Base-by-base conservation (phyloP, 805 yeast genomes). In the Wickerhamomyces alni region DNA sequence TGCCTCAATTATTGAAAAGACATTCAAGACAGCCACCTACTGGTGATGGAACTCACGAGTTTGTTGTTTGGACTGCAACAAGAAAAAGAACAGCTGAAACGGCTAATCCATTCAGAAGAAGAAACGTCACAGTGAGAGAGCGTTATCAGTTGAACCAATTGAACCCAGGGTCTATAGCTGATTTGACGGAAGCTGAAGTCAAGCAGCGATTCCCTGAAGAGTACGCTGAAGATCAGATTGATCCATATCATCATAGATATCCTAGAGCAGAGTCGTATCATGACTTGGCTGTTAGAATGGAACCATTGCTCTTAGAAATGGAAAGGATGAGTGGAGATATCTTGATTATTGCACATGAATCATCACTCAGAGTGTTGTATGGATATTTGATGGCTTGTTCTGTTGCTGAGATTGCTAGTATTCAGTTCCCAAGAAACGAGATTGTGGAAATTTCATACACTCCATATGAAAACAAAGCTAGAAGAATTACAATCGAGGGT, bases 21-120 rank as follows among this genome's bases (percentile, higher is more conserved):
- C 41, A 53, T 12, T 34, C 52, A 29, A 62, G 65, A 44, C 70
- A 65, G 41, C 63, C 64, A 6, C 63, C 69, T 16, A 58, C 63
- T 11, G 67, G 75, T 8, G 84, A 79, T 57, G 83, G 82, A 6
- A 66, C 70, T 8, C 73, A 69, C 47, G 77, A 72, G 28, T 70
- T 89, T 51, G 79, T 81, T 4, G 89, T 93, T n/a, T 91, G 98
- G 96, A 88, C 97, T 1, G 94, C 98, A 1, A 87, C 91, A 5
- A 75, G 96, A 45, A 71, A 77, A 47, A 75, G 96, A 55, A 87
- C 97, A 0, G 71, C 80, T 16, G 87, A 89, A 49, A 79, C 95
- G 6, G 87, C 91, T 0, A 70, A 72, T 39, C 77, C 72, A 41
- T 87, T 91, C 59, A 66, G 74, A 29, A 72, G 77, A 11, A 61